Base-by-base conservation (phyloP, 1,139 yeast species). In the Zygosaccharomyces sapae region DNA sequence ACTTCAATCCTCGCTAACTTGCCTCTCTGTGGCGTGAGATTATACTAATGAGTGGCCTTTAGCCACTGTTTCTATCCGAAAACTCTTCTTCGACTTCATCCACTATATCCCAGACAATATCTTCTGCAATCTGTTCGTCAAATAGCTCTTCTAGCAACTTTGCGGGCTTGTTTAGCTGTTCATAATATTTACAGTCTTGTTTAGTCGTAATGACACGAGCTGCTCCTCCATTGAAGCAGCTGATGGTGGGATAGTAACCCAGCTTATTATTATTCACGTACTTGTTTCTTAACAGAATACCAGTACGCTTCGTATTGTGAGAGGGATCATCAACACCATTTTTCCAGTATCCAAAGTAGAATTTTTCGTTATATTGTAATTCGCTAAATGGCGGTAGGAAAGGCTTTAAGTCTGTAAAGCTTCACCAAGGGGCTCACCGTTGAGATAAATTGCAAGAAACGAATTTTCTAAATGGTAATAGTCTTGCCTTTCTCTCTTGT, bases 221-320 rank as follows among this genome's bases (percentile, higher is more conserved):
- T n/a, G 77, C 71, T 0, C 97, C 98, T 9, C 86, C 85, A 55
- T 80, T 80, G 62, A 80, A 92, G 31, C 86, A 86, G 47, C 96
- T 86, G 31, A 88, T 73, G 70, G 90, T 87, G 1, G 98, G 98
- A 66, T 81, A 92, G 64, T 94, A 92, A 0, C 97, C 98, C 46
- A 88, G 68, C 41, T 80, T 72, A 1, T 95, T 96, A 62, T 92
- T 97, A 63, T 92, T 53, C 67, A 75, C 66, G 68, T 57, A 71
- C 53, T 71, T 69, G 57, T 74, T 78, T 33, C 69, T 70, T n/a
- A 75, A 68, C 43, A 78, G 72, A 7, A 55, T 36, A 1, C 61
- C 55, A 40, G 53, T 48, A 20, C 49, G 47, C 24, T 33, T 47
- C 4, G 29, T 41, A n/a, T 40, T 27, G n/a, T 36, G 33, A 16